Percentiles rank a stretch among this genome's conserved stretches.
Conservation (phyloP, 345 rosid genomes). For the Turnera subulata region DNA sequence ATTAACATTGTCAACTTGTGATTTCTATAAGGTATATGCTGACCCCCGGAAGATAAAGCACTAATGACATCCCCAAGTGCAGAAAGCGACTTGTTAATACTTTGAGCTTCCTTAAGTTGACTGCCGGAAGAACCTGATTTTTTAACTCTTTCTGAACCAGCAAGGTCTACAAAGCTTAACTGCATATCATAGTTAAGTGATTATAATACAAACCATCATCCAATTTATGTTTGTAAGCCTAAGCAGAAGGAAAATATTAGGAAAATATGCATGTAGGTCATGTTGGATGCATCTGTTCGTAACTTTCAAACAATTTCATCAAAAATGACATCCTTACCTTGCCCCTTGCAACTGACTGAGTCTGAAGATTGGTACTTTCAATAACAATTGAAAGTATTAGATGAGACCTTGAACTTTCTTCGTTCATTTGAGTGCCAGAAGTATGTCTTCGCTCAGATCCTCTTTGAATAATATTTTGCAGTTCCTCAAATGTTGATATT, state of each 20-base stretch:
- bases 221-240: too few species aligned
- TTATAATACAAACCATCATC: not conserved
- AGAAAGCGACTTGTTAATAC: slow-evolving; percentile 92
- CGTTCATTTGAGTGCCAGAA: slow-evolving; percentile 93
- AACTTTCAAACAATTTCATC: slow-evolving; percentile 3
- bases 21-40: slow-evolving; percentile 87
- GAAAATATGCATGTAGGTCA: not conserved
- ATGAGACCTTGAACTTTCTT: slow-evolving; percentile 96
- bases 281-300: not conserved
- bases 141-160: slow-evolving; percentile 94
- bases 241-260: too few species aligned
- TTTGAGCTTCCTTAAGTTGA: slow-evolving; percentile 96
- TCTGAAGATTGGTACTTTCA: slow-evolving; percentile 94
- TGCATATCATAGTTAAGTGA: slow-evolving; percentile 24
- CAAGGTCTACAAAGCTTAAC: slow-evolving; percentile 97
- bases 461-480: slow-evolving; percentile 59
- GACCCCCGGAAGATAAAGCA: slow-evolving; percentile 79
- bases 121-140: slow-evolving; percentile 88
- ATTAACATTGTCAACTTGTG: slow-evolving; percentile 95
- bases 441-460: slow-evolving; percentile 85
- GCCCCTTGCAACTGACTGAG: slow-evolving; percentile 84
- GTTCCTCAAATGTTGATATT: slow-evolving; percentile 69
- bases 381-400: slow-evolving; percentile 78
- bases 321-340: slow-evolving; percentile 48
- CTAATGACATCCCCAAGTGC: slow-evolving; percentile 95